A percentile compares a stretch with the other conserved stretches of the same genome.
Evolutionary conservation across 495 filamentous ascomycete species (phyloP).

Genomic region (Aspergillus leporis): DNA sequence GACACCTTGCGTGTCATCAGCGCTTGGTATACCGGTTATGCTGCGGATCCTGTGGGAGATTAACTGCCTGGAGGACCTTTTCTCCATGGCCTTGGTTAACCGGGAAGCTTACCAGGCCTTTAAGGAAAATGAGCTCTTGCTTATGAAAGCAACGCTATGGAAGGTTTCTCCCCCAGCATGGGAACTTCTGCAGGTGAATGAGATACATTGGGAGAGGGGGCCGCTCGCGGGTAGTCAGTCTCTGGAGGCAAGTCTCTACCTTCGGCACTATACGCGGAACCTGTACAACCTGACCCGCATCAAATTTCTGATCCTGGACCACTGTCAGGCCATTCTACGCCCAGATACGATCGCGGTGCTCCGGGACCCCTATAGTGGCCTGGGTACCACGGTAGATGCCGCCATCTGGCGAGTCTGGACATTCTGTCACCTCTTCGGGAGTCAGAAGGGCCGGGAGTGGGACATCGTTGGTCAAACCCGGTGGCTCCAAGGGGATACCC

Average conservation of each 20-base stretch:
- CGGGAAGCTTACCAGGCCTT: slow-evolving; percentile 12
- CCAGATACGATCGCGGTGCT: not conserved
- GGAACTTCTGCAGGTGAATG: slow-evolving; percentile 16
- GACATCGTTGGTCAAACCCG: slow-evolving; percentile 8
- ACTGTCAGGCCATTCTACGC: not conserved
- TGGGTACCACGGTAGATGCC: slow-evolving; percentile 6
- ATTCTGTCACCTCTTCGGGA: slow-evolving; percentile 16
- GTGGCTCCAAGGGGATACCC: slow-evolving; percentile 13
- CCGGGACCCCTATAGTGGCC: not conserved
- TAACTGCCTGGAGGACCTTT: slow-evolving; percentile 12
- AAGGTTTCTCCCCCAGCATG: slow-evolving; percentile 12
- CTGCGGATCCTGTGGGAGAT: slow-evolving; percentile 7
- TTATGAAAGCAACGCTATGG: slow-evolving; percentile 10
- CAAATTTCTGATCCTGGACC: slow-evolving; percentile 12
- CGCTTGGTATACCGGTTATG: not conserved
- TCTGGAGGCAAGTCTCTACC: slow-evolving; percentile 8
- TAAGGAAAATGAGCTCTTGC: slow-evolving; percentile 10
- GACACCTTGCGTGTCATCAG: not conserved
- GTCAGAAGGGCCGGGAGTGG: slow-evolving; percentile 11
- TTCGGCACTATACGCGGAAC: slow-evolving; percentile 11
- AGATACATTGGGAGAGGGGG: not conserved
- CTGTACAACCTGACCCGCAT: slow-evolving; percentile 4
- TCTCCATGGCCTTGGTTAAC: slow-evolving; percentile 12
- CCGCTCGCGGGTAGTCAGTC: not conserved
- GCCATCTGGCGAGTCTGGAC: slow-evolving; percentile 16